phyloP scores from a whole-genome alignment of 441 rosid genomes.

The Manihot esculenta region DNA sequence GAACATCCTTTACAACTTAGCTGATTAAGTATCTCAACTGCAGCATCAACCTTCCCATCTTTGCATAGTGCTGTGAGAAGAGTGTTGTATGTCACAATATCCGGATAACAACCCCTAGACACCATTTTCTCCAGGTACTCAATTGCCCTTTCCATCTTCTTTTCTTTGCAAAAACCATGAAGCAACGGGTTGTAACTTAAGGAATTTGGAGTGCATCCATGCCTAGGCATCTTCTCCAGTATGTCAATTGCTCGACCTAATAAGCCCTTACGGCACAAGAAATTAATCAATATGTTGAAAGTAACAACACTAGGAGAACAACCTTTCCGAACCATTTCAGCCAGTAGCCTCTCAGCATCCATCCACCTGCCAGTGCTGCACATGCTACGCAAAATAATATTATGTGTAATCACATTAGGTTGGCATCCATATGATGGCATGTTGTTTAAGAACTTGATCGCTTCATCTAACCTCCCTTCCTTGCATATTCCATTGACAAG shows the following conservation, averaged over 20 bases:
- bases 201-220: constrained; percentile 80
- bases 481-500: constrained; percentile 85
- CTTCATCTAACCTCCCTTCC: constrained; percentile 84
- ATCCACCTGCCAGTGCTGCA: constrained; percentile 87
- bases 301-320: constrained; percentile 82
- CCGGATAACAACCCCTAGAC: constrained; percentile 85
- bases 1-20: constrained; percentile 70
- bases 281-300: constrained; percentile 79
- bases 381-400: constrained; percentile 77
- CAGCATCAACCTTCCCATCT: constrained; percentile 83
- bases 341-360: constrained; percentile 77
- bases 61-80: constrained; percentile 82
- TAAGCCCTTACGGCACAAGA: constrained; percentile 77
- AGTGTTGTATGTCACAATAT: constrained; percentile 89
- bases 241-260: constrained; percentile 75
- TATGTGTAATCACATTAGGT: constrained; percentile 80
- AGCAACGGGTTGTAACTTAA: constrained; percentile 78
- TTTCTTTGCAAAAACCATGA: constrained; percentile 86
- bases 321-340: constrained; percentile 71
- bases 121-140: constrained; percentile 83
- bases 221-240: constrained; percentile 77
- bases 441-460: constrained; percentile 66
- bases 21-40: constrained; percentile 81
- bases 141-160: constrained; percentile 80
- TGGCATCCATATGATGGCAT: constrained; percentile 70